Evolutionary conservation across 2,329 filamentous ascomycete genomes (phyloP).

Genomic region (Mycocentrospora acerina): DNA sequence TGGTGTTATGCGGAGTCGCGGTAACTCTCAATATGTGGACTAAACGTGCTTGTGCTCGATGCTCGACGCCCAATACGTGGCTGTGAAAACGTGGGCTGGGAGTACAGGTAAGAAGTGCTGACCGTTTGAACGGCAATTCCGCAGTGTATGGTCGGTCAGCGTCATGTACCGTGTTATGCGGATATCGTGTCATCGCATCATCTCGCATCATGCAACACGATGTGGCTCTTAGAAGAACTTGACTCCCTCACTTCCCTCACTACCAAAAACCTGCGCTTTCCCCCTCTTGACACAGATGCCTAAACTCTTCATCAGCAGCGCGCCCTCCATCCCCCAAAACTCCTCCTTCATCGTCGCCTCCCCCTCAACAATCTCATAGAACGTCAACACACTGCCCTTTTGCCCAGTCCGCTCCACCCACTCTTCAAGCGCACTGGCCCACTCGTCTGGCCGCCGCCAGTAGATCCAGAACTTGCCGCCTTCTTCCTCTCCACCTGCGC

Average conservation of each 20-base stretch:
- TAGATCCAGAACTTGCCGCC: conserved; percentile 64
- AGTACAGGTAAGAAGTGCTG: too few species aligned
- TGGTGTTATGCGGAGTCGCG: too few species aligned
- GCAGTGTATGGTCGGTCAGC: too few species aligned
- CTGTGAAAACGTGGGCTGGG: too few species aligned
- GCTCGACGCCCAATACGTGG: too few species aligned
- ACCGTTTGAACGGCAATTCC: too few species aligned
- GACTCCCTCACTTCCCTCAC: conserved; percentile 77
- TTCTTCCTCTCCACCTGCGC: conserved; percentile 27
- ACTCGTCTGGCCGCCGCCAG: conserved; percentile 88
- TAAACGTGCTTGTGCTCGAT: too few species aligned
- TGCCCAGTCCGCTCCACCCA: conserved; percentile 88
- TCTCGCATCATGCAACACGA: too few species aligned
- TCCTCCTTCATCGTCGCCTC: conserved; percentile 71
- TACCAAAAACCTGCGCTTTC: conserved; percentile 90
- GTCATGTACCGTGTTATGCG: too few species aligned
- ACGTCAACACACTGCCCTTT: conserved; percentile 82
- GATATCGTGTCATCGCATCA: too few species aligned
- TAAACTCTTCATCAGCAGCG: conserved; percentile 77
- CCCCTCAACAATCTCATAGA: conserved; percentile 90
- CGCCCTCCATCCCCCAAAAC: conserved; percentile 84
- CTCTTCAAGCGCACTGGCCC: conserved; percentile 74
- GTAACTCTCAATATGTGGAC: too few species aligned
- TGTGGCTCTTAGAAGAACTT: conserved; percentile 88
- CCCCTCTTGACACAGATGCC: conserved; percentile 82